These are phyloP conservation scores for Alternaria sp. DNA, from an alignment of 2,329 filamentous ascomycete genomes.

Conservation along the genomic window DNA sequence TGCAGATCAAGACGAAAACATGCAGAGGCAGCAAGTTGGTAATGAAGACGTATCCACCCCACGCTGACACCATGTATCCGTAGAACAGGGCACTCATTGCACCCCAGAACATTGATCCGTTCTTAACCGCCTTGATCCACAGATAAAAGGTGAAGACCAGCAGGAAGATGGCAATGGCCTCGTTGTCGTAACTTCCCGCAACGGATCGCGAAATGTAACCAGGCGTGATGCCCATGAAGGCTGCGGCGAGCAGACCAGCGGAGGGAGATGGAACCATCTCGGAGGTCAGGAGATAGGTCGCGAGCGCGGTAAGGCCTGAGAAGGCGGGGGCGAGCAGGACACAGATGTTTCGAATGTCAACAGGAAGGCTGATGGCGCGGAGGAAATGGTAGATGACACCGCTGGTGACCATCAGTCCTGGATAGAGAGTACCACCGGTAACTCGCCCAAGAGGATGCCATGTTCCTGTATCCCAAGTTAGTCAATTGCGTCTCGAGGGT, in stretches of 20 bases:
- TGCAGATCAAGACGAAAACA: constrained; percentile 90
- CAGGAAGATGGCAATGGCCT: constrained; percentile 98
- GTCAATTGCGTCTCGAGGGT: constrained; percentile 19
- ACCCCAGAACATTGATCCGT: constrained; percentile 96
- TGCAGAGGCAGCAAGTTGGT: constrained; percentile 96
- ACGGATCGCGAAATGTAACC: constrained; percentile 98
- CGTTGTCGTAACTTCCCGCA: constrained; percentile 98
- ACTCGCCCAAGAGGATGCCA: constrained; percentile 99
- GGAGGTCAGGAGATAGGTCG: constrained; percentile 92
- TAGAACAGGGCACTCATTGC: constrained; percentile 95
- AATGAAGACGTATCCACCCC: constrained; percentile 99
- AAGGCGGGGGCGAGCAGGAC: constrained; percentile 94
- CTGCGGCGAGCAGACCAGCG: constrained; percentile 90
- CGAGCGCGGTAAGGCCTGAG: constrained; percentile 91
- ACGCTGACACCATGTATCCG: constrained; percentile 99
- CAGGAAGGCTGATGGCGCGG: constrained; percentile 84
- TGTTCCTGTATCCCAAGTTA: constrained; percentile 67
- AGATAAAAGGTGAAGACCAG: constrained; percentile 98
- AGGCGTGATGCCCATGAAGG: constrained; percentile 96
- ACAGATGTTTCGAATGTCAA: constrained; percentile 99
- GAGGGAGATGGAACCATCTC: constrained; percentile 97
- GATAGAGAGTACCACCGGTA: constrained; percentile 98
- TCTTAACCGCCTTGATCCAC: constrained; percentile 98
- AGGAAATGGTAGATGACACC: constrained; percentile 95
- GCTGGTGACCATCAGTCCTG: constrained; percentile 98